These are phyloP conservation scores for Plasmodium gonderi DNA, from an alignment of 169 alveolate genomes.

Conservation along the genomic window DNA sequence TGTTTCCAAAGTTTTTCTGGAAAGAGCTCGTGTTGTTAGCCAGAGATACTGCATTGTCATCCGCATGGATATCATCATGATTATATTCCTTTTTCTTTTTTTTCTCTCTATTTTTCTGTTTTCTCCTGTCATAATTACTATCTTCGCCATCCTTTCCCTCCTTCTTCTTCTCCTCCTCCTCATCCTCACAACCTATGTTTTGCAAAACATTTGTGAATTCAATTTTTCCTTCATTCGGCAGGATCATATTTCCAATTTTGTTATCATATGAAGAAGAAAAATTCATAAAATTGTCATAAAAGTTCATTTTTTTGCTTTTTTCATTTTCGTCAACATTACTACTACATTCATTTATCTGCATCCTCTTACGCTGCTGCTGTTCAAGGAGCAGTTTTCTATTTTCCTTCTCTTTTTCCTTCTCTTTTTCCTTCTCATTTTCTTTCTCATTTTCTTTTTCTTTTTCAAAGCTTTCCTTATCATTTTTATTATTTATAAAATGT, in stretches of 20 bases:
- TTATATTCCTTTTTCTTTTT: background rate
- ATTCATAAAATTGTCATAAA: background rate
- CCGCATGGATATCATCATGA: background rate
- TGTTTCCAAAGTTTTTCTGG: slow-evolving; percentile 1
- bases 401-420: background rate
- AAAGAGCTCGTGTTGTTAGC: background rate
- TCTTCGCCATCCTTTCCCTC: background rate
- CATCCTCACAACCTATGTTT: background rate
- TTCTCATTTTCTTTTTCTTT: background rate
- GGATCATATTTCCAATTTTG: background rate
- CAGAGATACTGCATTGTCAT: background rate
- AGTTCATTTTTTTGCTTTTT: background rate
- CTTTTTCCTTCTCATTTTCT: background rate
- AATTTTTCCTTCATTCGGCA: background rate
- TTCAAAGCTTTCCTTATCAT: background rate
- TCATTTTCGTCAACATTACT: background rate
- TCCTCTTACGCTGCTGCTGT: background rate
- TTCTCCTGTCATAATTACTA: background rate
- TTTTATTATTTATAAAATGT: background rate
- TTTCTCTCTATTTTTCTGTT: background rate
- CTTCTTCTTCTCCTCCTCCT: background rate
- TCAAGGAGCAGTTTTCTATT: background rate
- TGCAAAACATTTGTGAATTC: background rate
- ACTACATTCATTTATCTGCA: slow-evolving; percentile 19
- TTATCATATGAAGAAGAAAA: background rate